Percentiles rank a stretch among this genome's conserved stretches.
Conservation (phyloP, 108 stramenopile genomes). For the Cyclotella kingstonii region DNA sequence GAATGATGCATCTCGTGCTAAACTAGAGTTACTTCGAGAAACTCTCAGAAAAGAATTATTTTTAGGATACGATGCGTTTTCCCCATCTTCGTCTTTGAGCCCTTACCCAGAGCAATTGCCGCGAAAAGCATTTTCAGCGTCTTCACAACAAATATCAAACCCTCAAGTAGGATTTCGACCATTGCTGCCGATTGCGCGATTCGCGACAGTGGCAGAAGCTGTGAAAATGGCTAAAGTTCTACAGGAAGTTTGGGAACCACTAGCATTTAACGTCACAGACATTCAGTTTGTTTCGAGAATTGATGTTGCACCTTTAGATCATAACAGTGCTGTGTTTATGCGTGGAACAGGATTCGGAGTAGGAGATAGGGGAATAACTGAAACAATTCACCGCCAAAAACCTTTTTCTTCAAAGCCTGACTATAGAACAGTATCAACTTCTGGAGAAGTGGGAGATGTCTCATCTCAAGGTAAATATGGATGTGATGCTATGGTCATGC, state of each 20-base stretch:
- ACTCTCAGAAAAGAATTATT: conserved; percentile 40
- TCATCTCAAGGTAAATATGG: conserved; percentile 47
- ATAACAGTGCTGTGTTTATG: background rate
- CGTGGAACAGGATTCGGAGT: conserved; percentile 15
- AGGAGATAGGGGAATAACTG: conserved; percentile 8
- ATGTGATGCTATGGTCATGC: conserved; percentile 77
- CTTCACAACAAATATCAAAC: too few species aligned
- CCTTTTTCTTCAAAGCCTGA: background rate
- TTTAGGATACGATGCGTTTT: conserved; percentile 45
- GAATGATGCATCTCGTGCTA: conserved; percentile 50
- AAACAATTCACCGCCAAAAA: conserved; percentile 7
- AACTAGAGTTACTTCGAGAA: conserved; percentile 52
- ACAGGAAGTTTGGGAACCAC: conserved; percentile 66
- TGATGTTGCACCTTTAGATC: conserved; percentile 6
- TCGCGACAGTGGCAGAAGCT: conserved; percentile 52
- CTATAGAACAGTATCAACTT: conserved; percentile 10
- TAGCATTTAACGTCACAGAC: conserved; percentile 65
- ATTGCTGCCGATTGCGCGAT: conserved; percentile 63
- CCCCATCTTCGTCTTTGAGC: conserved; percentile 36
- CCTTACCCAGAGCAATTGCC: conserved; percentile 49
- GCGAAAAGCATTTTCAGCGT: conserved; percentile 13
- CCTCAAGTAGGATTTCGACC: conserved; percentile 47
- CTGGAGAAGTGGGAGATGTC: conserved; percentile 50
- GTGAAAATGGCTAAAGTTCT: conserved; percentile 63
- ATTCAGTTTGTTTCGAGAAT: conserved; percentile 59